Percentiles rank a stretch among this genome's conserved stretches.
phyloP scores from a whole-genome alignment of 257 asterid species.

The Datura wrightii region DNA sequence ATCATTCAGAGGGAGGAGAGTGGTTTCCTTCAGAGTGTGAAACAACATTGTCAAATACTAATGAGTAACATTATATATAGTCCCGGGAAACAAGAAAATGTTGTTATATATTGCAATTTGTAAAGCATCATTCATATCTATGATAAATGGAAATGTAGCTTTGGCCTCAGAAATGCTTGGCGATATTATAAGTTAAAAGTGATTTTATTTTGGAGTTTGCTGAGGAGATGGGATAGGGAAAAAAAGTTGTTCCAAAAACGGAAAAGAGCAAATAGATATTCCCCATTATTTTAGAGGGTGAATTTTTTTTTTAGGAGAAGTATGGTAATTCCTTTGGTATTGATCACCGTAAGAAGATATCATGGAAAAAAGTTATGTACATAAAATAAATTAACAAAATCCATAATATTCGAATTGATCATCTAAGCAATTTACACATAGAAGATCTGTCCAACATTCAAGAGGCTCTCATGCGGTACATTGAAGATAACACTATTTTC shows the following conservation, averaged over 20 bases:
- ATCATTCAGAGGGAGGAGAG: neutral
- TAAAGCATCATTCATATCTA: neutral
- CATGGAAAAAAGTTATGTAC: neutral
- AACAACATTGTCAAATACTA: neutral
- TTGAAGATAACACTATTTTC: slow-evolving; percentile 44
- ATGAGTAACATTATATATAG: neutral
- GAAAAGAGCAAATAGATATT: neutral
- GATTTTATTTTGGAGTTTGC: slow-evolving; percentile 11
- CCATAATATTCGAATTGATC: neutral
- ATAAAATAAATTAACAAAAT: neutral
- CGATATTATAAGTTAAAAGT: neutral
- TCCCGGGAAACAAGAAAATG: neutral
- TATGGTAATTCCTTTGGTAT: neutral
- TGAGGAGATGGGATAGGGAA: neutral
- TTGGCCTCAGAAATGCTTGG: neutral
- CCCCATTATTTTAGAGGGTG: neutral
- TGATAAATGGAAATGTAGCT: slow-evolving; percentile 23
- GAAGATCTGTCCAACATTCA: slow-evolving; percentile 43
- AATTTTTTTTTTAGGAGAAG: too few relatives aligned
- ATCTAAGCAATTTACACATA: slow-evolving; percentile 31
- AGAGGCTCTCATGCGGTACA: slow-evolving; percentile 45
- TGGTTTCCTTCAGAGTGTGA: neutral
- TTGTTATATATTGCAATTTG: neutral
- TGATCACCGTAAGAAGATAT: neutral
- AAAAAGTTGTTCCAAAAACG: neutral